Base-by-base conservation (phyloP, 148 eudicot genomes). In the Camellia lanceoleosa region DNA sequence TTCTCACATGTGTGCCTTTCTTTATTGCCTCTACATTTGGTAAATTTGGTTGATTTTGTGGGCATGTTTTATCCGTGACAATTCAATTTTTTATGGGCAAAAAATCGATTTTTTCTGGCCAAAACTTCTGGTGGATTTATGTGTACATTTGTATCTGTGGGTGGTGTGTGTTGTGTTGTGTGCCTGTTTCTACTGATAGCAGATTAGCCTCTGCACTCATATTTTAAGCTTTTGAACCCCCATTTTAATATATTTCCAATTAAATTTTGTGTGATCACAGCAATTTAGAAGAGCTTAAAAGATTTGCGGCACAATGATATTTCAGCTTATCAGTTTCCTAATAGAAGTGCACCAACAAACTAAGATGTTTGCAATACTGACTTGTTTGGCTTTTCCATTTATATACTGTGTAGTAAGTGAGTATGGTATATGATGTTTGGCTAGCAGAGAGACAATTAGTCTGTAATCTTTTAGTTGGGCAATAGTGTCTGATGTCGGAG, bases 301-400 rank as follows among this genome's bases (percentile, higher is more conserved):
- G 7, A 15, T 10, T 7, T 41, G 18, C 16, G 11, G 51, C 5
- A 74, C 16, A 38, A 7, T 15, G 14, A 42, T 42, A 6, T 74
- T 74, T 56, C 15, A 41, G 52, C 61, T 75, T 44, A 15, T 30
- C 46, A 56, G 46, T 14, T 6, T 56, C 43, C 65, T 43, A 59
- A 8, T n/a, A 58, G 30, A 74, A 55, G 9, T 18, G 4, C 52
- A 18, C 3, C 38, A 19, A 1, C 52, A 46, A 23, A 47, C 9
- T 71, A 71, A 71, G 74, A 71, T 71, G 38, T 71, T 44, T 68
- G 38, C 38, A 30, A 2, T 68, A 68, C 52, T 49, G 47, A 68
- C 13, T 7, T 43, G 51, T 42, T 49, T 5, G n/a, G 9, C 9
- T 55, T 55, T 55, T 11, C 4, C 11, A 11, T 8, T 55, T 55